phyloP scores from a whole-genome alignment of 2,329 filamentous ascomycete species.

The Penicillium freii region DNA sequence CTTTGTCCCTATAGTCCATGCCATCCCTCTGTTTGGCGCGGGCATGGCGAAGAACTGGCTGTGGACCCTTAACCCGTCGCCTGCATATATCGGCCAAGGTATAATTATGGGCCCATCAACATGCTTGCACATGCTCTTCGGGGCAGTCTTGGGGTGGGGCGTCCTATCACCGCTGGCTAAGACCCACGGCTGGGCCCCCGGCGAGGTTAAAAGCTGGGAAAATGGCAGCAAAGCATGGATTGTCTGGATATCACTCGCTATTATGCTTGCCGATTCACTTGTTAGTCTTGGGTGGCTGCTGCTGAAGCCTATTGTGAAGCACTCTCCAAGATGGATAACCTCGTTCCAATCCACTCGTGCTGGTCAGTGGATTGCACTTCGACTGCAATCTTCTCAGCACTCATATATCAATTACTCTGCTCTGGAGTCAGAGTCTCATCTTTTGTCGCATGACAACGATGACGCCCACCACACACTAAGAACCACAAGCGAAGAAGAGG shows the following conservation, averaged over 20 bases:
- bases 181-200: constrained; percentile 81
- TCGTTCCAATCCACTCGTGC: constrained; percentile 30
- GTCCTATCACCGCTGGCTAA: constrained; percentile 88
- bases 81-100: constrained; percentile 95
- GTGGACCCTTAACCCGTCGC: constrained; percentile 93
- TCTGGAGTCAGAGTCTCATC: constrained; percentile 18
- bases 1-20: constrained; percentile 80
- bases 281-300: constrained; percentile 81
- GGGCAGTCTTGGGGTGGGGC: constrained; percentile 86
- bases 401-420: constrained; percentile 35
- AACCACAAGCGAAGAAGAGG: constrained; percentile 35
- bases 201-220: constrained; percentile 83
- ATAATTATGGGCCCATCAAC: constrained; percentile 98
- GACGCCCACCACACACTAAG: not conserved
- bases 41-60: constrained; percentile 76
- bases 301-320: constrained; percentile 58
- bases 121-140: constrained; percentile 91
- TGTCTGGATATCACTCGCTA: constrained; percentile 91
- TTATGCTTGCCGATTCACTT: constrained; percentile 93
- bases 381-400: constrained; percentile 18
- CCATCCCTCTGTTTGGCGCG: constrained; percentile 81
- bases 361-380: constrained; percentile 29
- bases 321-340: constrained; percentile 41
- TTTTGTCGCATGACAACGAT: constrained; percentile 4
- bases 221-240: constrained; percentile 97